Base-by-base conservation (phyloP, 2,329 filamentous ascomycete species). In the Mycosphaerella sp. region DNA sequence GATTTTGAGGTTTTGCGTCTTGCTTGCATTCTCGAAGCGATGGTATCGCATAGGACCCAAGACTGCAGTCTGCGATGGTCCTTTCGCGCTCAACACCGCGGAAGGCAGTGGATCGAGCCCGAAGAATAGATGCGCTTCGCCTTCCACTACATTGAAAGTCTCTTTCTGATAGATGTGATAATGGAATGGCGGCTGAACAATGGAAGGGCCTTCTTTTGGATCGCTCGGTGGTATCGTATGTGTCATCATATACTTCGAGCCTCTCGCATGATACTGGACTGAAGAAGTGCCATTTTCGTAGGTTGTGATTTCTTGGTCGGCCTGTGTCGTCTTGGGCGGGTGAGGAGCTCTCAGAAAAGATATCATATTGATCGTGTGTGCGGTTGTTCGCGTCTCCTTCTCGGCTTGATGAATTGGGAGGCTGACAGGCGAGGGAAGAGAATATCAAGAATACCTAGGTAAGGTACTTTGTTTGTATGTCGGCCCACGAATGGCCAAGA, bases 151-250 rank as follows among this genome's bases (percentile, higher is more conserved):
- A 18, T 56, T 47, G 47, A 59, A 59, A 40, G 52, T 52, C 37
- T 58, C 57, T 14, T 52, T 59, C 28, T 59, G 57, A 46, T 58
- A 59, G 40, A 59, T 59, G 55, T 59, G 57, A 35, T 55, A 59
- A 49, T 59, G 57, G 47, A 59, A 56, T 2, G 57, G 57, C 5
- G 57, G 57, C 28, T 59, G 57, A 12, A 59, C 53, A 25, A 59
- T 56, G 28, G 57, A 59, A 34, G 57, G 46, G 8, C 50, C 55
- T n/a, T 56, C 49, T 25, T 53, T 45, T 2, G 57, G 55, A 16
- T 56, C 37, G 25, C 50, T 49, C 3, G 57, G 53, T 14, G 57
- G 57, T 7, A 59, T 54, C 2, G 57, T 58, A 32, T 59, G 57
- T 18, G 57, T 59, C 57, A 59, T 59, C 49, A 58, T 55, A 44